Percentiles rank a stretch among this genome's conserved stretches.
These are phyloP conservation scores for Geosiphon pyriformis DNA, from an alignment of 192 early-diverging fungal genomes.

Conservation along the genomic window DNA sequence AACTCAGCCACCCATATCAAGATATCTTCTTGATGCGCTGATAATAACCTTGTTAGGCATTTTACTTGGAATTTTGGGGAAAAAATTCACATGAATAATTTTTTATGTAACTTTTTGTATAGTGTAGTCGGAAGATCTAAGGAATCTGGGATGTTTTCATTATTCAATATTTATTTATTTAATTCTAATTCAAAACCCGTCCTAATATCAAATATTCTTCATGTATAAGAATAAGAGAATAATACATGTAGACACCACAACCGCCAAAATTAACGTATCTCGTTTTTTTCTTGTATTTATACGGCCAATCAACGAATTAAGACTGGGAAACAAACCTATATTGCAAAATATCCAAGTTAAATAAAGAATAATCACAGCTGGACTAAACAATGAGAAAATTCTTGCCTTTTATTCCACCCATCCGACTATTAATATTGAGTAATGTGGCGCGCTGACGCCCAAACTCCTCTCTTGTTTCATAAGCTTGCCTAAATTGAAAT, in stretches of 20 bases:
- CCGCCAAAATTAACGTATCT: slow-evolving; percentile 68
- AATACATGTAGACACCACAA: slow-evolving; percentile 57
- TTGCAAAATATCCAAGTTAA: not conserved
- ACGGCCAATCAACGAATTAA: slow-evolving; percentile 64
- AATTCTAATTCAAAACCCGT: too few relatives aligned
- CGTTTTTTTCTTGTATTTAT: slow-evolving; percentile 62
- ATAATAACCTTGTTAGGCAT: not conserved
- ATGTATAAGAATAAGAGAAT: slow-evolving; percentile 31
- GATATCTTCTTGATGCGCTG: not conserved
- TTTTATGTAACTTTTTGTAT: too few relatives aligned
- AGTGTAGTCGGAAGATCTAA: too few relatives aligned
- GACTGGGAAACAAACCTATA: slow-evolving; percentile 46
- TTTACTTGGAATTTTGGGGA: not conserved
- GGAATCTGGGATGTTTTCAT: too few relatives aligned
- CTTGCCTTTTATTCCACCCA: slow-evolving; percentile 49
- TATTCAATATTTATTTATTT: too few relatives aligned
- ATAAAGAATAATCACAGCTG: not conserved
- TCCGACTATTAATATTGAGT: slow-evolving; percentile 46
- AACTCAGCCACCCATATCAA: not conserved
- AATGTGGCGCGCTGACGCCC: slow-evolving; percentile 56
- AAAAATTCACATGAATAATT: too few relatives aligned
- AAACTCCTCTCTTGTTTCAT: slow-evolving; percentile 59
- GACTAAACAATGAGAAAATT: not conserved
- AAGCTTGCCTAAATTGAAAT: slow-evolving; percentile 61
- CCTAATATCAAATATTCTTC: not conserved